Percentiles rank a stretch among this genome's conserved stretches.
Evolutionary conservation across 805 yeast species (phyloP).

Genomic region (Saccharomyces kudriavzevii): DNA sequence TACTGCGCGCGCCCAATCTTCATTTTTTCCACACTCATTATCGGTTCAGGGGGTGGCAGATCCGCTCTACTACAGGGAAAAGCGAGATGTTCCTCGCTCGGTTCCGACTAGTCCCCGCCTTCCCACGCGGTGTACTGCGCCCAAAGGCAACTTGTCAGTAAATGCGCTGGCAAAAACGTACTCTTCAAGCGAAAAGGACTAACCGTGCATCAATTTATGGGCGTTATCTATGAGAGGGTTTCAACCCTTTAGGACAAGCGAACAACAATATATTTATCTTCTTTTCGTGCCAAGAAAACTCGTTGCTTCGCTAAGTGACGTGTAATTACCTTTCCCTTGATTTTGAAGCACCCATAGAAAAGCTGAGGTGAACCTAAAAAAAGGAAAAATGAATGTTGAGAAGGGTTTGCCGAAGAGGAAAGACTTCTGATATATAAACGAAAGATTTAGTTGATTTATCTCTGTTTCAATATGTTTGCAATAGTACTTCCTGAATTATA

Average conservation of each 20-base stretch:
- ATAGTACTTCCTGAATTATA: not conserved
- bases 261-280: not conserved
- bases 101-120: not conserved
- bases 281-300: not conserved
- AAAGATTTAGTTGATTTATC: not conserved
- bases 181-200: not conserved
- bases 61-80: not conserved
- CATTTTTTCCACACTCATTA: not conserved
- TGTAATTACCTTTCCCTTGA: not conserved
- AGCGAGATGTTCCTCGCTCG: not conserved
- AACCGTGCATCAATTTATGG: not conserved
- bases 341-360: not conserved
- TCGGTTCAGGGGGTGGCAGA: not conserved
- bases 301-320: not conserved
- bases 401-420: not conserved
- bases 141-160: not conserved
- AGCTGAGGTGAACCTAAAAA: not conserved
- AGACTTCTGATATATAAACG: not conserved
- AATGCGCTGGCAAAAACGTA: not conserved
- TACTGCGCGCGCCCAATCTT: not conserved
- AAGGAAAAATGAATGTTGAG: not conserved
- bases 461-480: not conserved
- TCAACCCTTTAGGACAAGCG: not conserved
- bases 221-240: not conserved
- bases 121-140: not conserved